Conservation (phyloP, 768 basidiomycete genomes). For the Leccinum longicurvipes region DNA sequence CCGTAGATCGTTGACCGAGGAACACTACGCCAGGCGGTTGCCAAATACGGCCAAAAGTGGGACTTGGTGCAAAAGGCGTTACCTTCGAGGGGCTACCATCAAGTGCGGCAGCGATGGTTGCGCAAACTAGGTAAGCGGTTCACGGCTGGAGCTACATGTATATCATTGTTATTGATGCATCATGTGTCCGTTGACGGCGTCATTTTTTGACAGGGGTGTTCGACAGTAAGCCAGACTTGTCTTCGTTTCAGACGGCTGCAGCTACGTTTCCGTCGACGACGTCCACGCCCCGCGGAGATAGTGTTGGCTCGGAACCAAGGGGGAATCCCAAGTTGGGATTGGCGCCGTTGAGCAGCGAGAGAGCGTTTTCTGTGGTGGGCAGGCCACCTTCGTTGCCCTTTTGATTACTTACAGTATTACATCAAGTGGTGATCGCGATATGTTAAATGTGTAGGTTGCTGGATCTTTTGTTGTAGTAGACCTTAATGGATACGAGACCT, state of each 20-base stretch:
- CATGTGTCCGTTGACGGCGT: not conserved
- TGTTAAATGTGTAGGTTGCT: not conserved
- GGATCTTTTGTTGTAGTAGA: not conserved
- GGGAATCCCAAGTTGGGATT: slow-evolving; percentile 38
- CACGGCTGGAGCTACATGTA: not conserved
- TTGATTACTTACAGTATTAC: slow-evolving; percentile 3
- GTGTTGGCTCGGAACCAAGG: slow-evolving; percentile 20
- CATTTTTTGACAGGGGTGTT: slow-evolving; percentile 26
- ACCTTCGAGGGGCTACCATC: slow-evolving; percentile 40
- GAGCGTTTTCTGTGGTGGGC: slow-evolving; percentile 27
- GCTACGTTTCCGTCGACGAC: slow-evolving; percentile 13
- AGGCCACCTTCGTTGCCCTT: slow-evolving; percentile 17
- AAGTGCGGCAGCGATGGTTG: slow-evolving; percentile 43
- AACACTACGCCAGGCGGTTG: slow-evolving; percentile 29
- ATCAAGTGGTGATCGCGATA: not conserved
- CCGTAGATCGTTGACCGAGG: not conserved
- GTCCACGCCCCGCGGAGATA: not conserved
- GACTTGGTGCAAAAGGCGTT: slow-evolving; percentile 40
- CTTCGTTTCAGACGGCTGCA: slow-evolving; percentile 31
- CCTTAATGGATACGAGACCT: not conserved
- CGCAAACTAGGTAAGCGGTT: slow-evolving; percentile 34
- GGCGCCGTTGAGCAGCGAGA: slow-evolving; percentile 37
- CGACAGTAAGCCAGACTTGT: slow-evolving; percentile 35
- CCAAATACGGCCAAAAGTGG: slow-evolving; percentile 39
- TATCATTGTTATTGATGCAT: too few species aligned